Percentiles rank a stretch among this genome's conserved stretches.
Conservation (phyloP, 192 early-diverging fungal genomes). For the Dispira parvispora region DNA sequence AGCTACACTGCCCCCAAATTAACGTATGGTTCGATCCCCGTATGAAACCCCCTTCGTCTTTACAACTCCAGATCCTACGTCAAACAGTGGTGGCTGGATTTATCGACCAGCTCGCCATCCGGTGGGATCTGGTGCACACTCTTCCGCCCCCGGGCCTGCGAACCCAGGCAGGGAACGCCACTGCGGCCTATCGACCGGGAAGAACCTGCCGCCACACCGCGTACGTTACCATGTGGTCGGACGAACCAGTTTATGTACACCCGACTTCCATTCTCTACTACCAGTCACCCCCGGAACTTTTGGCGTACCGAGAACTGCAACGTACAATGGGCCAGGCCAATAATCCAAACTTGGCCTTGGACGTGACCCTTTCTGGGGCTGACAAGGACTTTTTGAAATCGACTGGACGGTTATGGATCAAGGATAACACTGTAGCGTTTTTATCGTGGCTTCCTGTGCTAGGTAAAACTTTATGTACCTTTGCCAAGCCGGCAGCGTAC, state of each 20-base stretch:
- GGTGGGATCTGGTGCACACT: conserved; percentile 47
- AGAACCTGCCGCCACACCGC: conserved; percentile 22
- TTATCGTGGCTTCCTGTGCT: conserved; percentile 70
- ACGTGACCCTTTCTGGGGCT: neutral
- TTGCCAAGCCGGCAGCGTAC: conserved; percentile 55
- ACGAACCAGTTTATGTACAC: conserved; percentile 60
- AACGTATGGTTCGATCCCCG: conserved; percentile 40
- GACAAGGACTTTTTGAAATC: conserved; percentile 3
- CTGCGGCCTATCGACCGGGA: conserved; percentile 20
- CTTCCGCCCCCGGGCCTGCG: conserved; percentile 16
- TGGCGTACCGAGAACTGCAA: conserved; percentile 57
- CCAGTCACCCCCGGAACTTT: conserved; percentile 42
- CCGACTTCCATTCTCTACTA: conserved; percentile 46
- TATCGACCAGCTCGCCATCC: conserved; percentile 80
- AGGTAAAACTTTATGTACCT: conserved; percentile 50
- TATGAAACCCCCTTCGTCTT: conserved; percentile 43
- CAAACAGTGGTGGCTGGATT: conserved; percentile 83
- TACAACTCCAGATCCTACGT: conserved; percentile 58
- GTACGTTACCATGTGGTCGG: conserved; percentile 56
- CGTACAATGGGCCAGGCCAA: conserved; percentile 28
- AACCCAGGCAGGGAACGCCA: conserved; percentile 31
- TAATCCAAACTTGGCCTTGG: conserved; percentile 8
- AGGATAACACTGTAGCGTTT: conserved; percentile 56
- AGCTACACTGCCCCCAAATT: conserved; percentile 38
- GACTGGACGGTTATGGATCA: conserved; percentile 34